Evolutionary conservation across 2,329 filamentous ascomycete species (phyloP).

Genomic region (Xylaria sp.): DNA sequence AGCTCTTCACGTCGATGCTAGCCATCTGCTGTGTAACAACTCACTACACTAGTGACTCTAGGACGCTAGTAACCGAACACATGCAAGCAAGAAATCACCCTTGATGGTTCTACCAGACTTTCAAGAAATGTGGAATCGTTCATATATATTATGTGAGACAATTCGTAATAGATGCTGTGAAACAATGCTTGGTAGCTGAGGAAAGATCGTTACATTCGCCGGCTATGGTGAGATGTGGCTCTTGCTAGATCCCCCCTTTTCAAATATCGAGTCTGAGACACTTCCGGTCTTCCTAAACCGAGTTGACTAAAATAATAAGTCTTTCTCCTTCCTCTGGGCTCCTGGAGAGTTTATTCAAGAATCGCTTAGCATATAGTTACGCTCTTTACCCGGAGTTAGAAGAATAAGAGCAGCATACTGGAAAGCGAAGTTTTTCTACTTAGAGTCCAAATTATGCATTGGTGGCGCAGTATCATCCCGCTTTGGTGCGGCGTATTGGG

Average conservation of each 20-base stretch:
- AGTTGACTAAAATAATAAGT: neutral
- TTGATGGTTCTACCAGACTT: neutral
- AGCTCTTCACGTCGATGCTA: neutral
- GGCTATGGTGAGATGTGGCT: too few relatives aligned
- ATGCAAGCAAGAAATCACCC: neutral
- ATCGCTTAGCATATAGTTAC: slow-evolving; percentile 3
- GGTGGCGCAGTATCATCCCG: neutral
- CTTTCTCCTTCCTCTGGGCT: slow-evolving; percentile 1
- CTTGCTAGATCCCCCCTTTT: too few relatives aligned
- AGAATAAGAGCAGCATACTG: neutral
- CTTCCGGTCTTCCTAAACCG: slow-evolving; percentile 4
- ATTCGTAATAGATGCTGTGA: neutral
- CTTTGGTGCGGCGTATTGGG: neutral
- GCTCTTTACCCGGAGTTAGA: neutral
- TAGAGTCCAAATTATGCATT: slow-evolving; percentile 1
- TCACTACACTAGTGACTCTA: neutral
- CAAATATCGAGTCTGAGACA: too few relatives aligned
- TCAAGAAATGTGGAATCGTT: neutral
- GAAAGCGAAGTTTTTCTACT: slow-evolving; percentile 1
- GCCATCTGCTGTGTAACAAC: neutral
- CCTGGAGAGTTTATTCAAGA: slow-evolving; percentile 8
- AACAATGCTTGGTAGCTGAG: neutral
- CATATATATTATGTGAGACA: slow-evolving; percentile 3
- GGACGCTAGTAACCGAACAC: neutral
- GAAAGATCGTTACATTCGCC: neutral